Base-by-base conservation (phyloP, 192 early-diverging fungal genomes). In the Coemansia sp. region DNA sequence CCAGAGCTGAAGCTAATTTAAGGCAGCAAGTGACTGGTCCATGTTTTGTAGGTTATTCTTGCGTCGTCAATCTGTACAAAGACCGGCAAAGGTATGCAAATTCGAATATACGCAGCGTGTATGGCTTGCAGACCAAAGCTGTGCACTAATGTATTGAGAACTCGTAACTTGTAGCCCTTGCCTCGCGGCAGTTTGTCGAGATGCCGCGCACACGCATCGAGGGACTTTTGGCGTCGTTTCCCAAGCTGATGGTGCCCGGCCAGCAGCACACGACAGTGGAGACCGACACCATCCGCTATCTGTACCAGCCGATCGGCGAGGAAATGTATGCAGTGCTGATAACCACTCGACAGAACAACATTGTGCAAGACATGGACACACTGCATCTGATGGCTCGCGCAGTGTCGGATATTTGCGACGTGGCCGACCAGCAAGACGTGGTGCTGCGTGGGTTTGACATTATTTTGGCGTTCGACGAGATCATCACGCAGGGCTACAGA, bases 211-310 rank as follows among this genome's bases (percentile, higher is more conserved):
- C 95, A 37, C 90, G 97, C 70, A 98, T 98, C 63, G 97, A 98
- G 71, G 97, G 95, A 21, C 83, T 98, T 37, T 76, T 98, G 61
- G 93, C 93, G 10, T 94, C 95, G 56, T 98, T 98, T 64, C 97
- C 97, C 49, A 99, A 98, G 84, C 84, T 99, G 52, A 92, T 97
- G 66, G 89, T 88, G 52, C 75, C 88, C 7, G 87, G 86, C 19
- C 75, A 97, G 66, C 95, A 99, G 81, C 95, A 97, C 71, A 98
- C 97, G 23, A 98, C 93, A 22, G 89, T 98, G 23, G 95, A 99
- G 69, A 98, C 97, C 0, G 97, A 99, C 23, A 83, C 92, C 58
- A 92, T 99, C 25, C 92, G 97, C 52, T 99, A 95, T 79, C 94
- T 99, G 43, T 99, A 99, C 83, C 97, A 98, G 79, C 95, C 95